Base-by-base conservation (phyloP, 2,329 filamentous ascomycete species). In the Nannizziopsis arthrosporioides region DNA sequence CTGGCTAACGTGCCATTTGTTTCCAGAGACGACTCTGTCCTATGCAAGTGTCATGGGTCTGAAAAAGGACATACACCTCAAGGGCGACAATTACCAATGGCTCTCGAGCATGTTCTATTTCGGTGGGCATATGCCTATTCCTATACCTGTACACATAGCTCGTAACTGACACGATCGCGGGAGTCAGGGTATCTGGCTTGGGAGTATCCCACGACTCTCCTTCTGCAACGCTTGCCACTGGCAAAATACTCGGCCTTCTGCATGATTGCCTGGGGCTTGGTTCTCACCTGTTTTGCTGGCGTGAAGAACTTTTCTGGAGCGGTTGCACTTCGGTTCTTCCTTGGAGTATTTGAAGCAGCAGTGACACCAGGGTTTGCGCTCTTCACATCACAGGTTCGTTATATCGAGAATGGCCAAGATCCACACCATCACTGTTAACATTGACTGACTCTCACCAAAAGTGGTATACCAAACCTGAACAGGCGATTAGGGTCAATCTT, bases 391-490 rank as follows among this genome's bases (percentile, higher is more conserved):
- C 79, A 68, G 56, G 65, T 66, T 51, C n/a, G 57, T 53, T 30
- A 14, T 15, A 17, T 10, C 10, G n/a, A 36, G 14, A 15, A 11
- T 4, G 3, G n/a, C 30, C 17, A 40, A 27, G 18, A 40, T 11
- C 34, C 12, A 37, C 35, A 15, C n/a, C 12, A 37, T 8, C 6
- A 15, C 35, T 9, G 14, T 37, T 9, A 14, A 14, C 12, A 38
- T 18, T 1, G 7, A 8, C 27, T 40, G 7, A 15, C 36, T 46
- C 5, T 42, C 17, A 49, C n/a, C 10, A 22, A 34, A 31, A 84
- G 64, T 85, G 81, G 81, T 86, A 84, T 56, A 85, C 82, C 1
- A 80, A 80, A 60, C 70, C 71, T 47, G 82, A 85, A 59, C 81
- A 85, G 64, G 78, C 77, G 1, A 67, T 71, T 0, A 68, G 82